Percentiles rank a stretch among this genome's conserved stretches.
These are phyloP conservation scores for Aspergillus sp. DNA, from an alignment of 2,329 filamentous ascomycete genomes.

Conservation along the genomic window DNA sequence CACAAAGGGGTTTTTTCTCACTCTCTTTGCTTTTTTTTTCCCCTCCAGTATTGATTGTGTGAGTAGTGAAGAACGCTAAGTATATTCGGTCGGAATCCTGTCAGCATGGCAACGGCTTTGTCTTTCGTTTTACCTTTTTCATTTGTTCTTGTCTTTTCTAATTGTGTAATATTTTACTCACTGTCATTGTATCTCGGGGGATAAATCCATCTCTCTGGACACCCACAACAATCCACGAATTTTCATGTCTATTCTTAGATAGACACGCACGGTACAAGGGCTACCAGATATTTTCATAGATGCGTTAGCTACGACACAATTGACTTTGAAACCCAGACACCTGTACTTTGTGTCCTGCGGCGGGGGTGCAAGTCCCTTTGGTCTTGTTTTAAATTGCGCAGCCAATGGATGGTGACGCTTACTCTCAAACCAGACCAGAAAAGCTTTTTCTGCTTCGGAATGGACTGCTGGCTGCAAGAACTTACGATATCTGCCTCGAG, in stretches of 20 bases:
- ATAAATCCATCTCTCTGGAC: neutral
- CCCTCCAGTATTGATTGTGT: neutral
- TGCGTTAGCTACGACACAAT: neutral
- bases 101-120: slow-evolving; percentile 4
- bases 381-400: neutral
- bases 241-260: neutral
- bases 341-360: neutral
- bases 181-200: neutral
- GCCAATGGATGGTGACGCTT: neutral
- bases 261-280: neutral
- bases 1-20: neutral
- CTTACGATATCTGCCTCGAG: neutral
- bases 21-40: neutral
- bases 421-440: neutral
- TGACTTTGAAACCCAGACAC: neutral
- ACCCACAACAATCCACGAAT: neutral
- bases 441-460: neutral
- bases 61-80: slow-evolving; percentile 2
- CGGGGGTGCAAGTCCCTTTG: neutral
- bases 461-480: neutral
- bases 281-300: neutral
- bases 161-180: neutral
- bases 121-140: neutral
- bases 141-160: slow-evolving; percentile 1
- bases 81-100: neutral